Conservation (phyloP, 177 flowering plant genomes). For the Vitis hybrid region DNA sequence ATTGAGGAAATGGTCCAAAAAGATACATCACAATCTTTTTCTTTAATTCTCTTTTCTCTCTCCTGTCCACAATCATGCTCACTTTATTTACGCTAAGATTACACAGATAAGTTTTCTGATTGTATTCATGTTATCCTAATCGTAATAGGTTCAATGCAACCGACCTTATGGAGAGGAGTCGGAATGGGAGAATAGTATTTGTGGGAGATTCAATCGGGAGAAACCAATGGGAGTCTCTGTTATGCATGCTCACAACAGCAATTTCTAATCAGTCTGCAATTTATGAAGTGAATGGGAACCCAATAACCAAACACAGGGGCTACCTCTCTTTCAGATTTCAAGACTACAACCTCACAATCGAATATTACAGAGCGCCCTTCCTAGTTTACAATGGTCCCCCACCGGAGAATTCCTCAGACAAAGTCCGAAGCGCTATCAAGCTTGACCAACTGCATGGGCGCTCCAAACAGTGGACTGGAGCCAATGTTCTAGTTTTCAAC, state of each 20-base stretch:
- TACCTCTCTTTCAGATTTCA: constrained; percentile 65
- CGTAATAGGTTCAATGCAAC: constrained; percentile 60
- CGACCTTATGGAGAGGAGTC: constrained; percentile 56
- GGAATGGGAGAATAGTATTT: constrained; percentile 65
- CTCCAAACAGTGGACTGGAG: constrained; percentile 61
- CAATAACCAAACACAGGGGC: constrained; percentile 86
- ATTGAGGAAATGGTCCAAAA: too few relatives aligned
- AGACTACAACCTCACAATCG: constrained; percentile 70
- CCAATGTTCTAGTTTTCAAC: constrained; percentile 74
- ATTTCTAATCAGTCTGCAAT: constrained; percentile 60
- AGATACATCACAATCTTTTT: not conserved
- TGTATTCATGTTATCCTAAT: too few relatives aligned
- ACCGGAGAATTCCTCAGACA: constrained; percentile 44
- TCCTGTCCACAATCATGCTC: too few relatives aligned
- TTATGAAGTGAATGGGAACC: constrained; percentile 72
- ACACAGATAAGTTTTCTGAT: too few relatives aligned
- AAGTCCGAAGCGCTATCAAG: constrained; percentile 39
- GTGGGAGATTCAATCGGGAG: constrained; percentile 83
- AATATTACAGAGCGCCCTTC: constrained; percentile 77
- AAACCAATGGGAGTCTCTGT: constrained; percentile 88
- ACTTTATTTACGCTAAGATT: too few relatives aligned
- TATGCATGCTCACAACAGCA: constrained; percentile 73
- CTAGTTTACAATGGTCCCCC: constrained; percentile 54
- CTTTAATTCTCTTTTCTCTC: too few relatives aligned
- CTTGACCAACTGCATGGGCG: constrained; percentile 66